A percentile compares a stretch with the other conserved stretches of the same genome.
Evolutionary conservation across 2,329 filamentous ascomycete species (phyloP).

Genomic region (Cordyceps tenuipes): DNA sequence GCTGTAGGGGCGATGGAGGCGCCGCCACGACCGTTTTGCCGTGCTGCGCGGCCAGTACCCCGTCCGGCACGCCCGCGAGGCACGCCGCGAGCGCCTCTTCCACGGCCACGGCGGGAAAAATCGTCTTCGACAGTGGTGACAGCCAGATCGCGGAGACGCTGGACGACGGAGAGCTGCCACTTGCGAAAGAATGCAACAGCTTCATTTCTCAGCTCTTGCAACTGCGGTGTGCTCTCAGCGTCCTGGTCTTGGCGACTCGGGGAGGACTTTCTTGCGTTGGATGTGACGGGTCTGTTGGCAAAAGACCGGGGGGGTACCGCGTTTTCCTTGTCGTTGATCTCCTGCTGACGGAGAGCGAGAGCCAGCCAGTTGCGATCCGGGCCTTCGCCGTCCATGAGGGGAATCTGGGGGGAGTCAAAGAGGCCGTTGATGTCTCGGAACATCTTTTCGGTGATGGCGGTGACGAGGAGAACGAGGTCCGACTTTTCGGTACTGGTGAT

Average conservation of each 20-base stretch:
- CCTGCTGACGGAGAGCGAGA: constrained; percentile 22
- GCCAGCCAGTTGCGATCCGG: constrained; percentile 28
- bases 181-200: constrained; percentile 66
- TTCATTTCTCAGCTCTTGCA: constrained; percentile 61
- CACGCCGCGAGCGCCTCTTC: constrained; percentile 22
- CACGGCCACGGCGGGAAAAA: constrained; percentile 16
- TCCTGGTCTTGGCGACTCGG: neutral
- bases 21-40: constrained; percentile 11
- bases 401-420: constrained; percentile 40
- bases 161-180: constrained; percentile 66
- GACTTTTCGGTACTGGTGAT: constrained; percentile 40
- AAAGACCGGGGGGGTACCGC: neutral
- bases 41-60: constrained; percentile 3
- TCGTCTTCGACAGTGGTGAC: constrained; percentile 21
- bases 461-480: constrained; percentile 44
- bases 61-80: constrained; percentile 12
- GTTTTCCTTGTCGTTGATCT: constrained; percentile 24
- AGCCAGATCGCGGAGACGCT: constrained; percentile 61
- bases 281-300: constrained; percentile 22
- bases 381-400: constrained; percentile 23
- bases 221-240: constrained; percentile 26
- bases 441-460: constrained; percentile 47
- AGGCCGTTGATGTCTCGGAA: constrained; percentile 41
- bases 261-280: constrained; percentile 25
- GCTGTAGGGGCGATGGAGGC: constrained; percentile 19